phyloP scores from a whole-genome alignment of 176 grass and related monocot species.

The Phragmites australis region DNA sequence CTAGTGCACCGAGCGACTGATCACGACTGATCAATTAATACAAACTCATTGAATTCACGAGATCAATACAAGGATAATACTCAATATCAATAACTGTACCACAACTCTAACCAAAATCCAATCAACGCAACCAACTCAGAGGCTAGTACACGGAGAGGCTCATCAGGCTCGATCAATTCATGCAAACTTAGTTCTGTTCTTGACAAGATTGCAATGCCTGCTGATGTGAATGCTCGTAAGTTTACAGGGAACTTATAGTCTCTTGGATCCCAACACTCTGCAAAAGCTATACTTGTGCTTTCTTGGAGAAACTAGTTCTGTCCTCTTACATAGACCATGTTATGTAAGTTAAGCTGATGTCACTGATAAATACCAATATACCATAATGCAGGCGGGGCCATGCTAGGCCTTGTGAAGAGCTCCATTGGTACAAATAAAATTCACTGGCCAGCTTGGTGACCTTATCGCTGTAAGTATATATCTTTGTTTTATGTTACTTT shows the following conservation, averaged over 20 bases:
- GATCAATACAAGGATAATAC: too few species aligned
- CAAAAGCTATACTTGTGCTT: not conserved
- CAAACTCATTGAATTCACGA: too few species aligned
- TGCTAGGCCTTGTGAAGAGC: constrained; percentile 89
- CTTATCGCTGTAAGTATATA: constrained; percentile 94
- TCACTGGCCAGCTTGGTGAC: constrained; percentile 94
- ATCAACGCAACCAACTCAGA: too few species aligned
- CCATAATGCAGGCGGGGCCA: constrained; percentile 47
- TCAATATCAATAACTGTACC: too few species aligned
- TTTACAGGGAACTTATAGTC: constrained; percentile 37
- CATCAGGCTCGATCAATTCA: too few species aligned
- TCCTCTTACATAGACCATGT: not conserved
- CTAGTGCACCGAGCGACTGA: too few species aligned
- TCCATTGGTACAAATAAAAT: constrained; percentile 98
- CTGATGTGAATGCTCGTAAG: constrained; percentile 96
- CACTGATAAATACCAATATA: not conserved
- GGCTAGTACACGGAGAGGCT: too few species aligned
- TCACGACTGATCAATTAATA: too few species aligned
- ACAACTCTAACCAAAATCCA: too few species aligned
- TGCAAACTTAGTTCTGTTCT: too few species aligned
- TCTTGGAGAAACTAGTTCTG: not conserved
- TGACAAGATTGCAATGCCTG: constrained; percentile 92
- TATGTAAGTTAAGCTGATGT: constrained; percentile 22
- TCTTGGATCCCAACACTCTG: not conserved
- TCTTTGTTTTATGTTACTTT: not conserved